Evolutionary conservation across 768 basidiomycete genomes (phyloP).

Genomic region (Rhodosporidiobolus sp.): DNA sequence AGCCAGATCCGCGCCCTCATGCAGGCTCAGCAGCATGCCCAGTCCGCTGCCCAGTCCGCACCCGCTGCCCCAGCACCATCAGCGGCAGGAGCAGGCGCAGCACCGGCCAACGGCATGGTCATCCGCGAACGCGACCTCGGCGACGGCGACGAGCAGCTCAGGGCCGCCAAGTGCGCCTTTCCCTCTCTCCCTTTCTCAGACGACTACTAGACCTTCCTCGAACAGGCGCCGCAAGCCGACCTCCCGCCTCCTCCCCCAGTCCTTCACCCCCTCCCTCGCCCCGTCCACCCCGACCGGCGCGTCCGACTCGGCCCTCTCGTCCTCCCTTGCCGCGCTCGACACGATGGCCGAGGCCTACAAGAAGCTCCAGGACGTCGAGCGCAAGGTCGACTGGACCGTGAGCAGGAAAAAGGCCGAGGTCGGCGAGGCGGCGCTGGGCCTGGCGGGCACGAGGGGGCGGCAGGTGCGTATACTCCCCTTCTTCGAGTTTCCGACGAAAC

Average conservation of each 20-base stretch:
- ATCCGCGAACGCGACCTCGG: neutral
- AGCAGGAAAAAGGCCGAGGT: constrained; percentile 23
- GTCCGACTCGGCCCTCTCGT: constrained; percentile 6
- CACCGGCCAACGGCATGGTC: neutral
- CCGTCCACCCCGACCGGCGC: neutral
- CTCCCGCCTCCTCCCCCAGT: constrained; percentile 17
- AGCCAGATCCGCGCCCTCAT: neutral
- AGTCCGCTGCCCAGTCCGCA: neutral
- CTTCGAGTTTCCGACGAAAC: neutral
- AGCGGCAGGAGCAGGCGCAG: too few relatives aligned
- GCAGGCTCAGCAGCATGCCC: neutral
- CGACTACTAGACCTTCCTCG: neutral
- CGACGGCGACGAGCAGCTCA: constrained; percentile 22
- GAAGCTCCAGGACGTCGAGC: constrained; percentile 22
- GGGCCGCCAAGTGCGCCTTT: constrained; percentile 12
- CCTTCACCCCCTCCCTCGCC: constrained; percentile 2
- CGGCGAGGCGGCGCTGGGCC: neutral
- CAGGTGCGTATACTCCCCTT: neutral
- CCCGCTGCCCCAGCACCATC: neutral
- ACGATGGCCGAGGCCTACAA: constrained; percentile 10
- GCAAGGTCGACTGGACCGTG: constrained; percentile 39
- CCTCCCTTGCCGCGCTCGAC: constrained; percentile 27
- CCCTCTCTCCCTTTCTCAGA: neutral
- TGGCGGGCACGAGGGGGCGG: neutral
- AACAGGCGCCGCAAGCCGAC: constrained; percentile 35